Percentiles rank a stretch among this genome's conserved stretches.
phyloP scores from a whole-genome alignment of 305 asterid species.

The Fraxinus ornus region DNA sequence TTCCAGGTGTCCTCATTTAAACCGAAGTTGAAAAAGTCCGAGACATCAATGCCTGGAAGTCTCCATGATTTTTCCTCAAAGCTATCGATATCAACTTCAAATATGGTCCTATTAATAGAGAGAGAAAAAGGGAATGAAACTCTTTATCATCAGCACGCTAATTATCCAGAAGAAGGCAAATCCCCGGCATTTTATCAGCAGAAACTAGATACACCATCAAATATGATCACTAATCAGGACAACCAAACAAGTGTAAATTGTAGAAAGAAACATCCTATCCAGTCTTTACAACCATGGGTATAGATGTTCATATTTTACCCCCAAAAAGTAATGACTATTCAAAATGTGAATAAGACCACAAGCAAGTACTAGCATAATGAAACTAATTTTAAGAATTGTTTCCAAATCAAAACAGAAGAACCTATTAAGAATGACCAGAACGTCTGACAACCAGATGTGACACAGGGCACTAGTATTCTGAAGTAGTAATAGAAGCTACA shows the following conservation, averaged over 20 bases:
- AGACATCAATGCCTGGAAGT: slow-evolving; percentile 65
- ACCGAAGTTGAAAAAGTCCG: slow-evolving; percentile 92
- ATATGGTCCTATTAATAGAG: slow-evolving; percentile 69
- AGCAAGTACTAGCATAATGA: background rate
- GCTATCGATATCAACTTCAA: slow-evolving; percentile 91
- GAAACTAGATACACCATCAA: background rate
- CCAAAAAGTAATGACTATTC: background rate
- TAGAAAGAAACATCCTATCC: slow-evolving; percentile 1
- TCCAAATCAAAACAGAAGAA: background rate
- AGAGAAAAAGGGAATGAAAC: background rate
- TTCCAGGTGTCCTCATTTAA: slow-evolving; percentile 91
- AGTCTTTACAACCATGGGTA: background rate
- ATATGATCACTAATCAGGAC: background rate
- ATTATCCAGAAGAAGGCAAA: background rate
- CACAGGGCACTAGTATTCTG: background rate
- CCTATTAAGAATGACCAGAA: background rate
- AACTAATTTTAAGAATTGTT: background rate
- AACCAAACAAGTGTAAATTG: slow-evolving; percentile 8
- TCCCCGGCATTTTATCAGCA: slow-evolving; percentile 7
- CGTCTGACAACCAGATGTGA: background rate
- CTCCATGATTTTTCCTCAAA: slow-evolving; percentile 97
- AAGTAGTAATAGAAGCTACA: background rate
- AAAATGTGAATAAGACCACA: background rate
- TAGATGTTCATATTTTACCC: background rate
- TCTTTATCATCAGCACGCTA: slow-evolving; percentile 13